Percentiles rank a stretch among this genome's conserved stretches.
Conservation (phyloP, 495 filamentous ascomycete genomes). For the Pseudevernia furfuracea region DNA sequence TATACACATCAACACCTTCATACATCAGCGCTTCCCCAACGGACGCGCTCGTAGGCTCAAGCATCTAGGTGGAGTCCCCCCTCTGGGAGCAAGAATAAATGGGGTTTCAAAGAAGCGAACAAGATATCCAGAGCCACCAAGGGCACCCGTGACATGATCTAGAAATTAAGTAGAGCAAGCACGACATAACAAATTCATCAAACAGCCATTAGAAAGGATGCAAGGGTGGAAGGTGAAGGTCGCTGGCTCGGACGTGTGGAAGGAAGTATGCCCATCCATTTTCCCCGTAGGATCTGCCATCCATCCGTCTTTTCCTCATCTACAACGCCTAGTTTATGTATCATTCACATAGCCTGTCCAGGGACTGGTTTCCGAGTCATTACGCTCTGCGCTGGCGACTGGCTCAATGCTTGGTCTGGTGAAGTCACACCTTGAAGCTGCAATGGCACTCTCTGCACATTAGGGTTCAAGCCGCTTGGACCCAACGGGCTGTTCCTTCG, state of each 20-base stretch:
- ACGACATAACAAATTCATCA: slow-evolving; percentile 8
- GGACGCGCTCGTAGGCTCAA: slow-evolving; percentile 4
- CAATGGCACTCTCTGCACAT: slow-evolving; percentile 29
- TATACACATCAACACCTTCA: slow-evolving; percentile 17
- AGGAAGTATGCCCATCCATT: slow-evolving; percentile 4
- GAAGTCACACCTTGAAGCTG: slow-evolving; percentile 26
- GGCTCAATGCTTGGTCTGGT: slow-evolving; percentile 28
- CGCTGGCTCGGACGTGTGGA: slow-evolving; percentile 15
- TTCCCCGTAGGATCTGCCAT: background rate
- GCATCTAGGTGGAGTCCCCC: slow-evolving; percentile 12
- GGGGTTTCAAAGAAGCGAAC: slow-evolving; percentile 16
- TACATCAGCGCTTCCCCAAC: background rate
- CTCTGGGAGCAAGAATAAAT: slow-evolving; percentile 5
- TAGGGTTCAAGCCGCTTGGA: slow-evolving; percentile 54
- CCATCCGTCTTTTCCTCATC: slow-evolving; percentile 5
- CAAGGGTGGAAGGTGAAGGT: slow-evolving; percentile 3
- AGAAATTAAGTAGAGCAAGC: slow-evolving; percentile 9
- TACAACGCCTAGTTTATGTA: slow-evolving; percentile 6
- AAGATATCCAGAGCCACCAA: slow-evolving; percentile 11
- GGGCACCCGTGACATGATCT: slow-evolving; percentile 4
- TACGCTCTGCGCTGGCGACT: slow-evolving; percentile 32
- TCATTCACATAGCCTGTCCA: slow-evolving; percentile 27
- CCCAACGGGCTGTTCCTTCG: slow-evolving; percentile 47
- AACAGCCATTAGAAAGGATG: slow-evolving; percentile 21
- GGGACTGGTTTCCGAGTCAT: slow-evolving; percentile 38